Evolutionary conservation across 164 flowering plant species (phyloP).

Genomic region (Taxillus chinensis): DNA sequence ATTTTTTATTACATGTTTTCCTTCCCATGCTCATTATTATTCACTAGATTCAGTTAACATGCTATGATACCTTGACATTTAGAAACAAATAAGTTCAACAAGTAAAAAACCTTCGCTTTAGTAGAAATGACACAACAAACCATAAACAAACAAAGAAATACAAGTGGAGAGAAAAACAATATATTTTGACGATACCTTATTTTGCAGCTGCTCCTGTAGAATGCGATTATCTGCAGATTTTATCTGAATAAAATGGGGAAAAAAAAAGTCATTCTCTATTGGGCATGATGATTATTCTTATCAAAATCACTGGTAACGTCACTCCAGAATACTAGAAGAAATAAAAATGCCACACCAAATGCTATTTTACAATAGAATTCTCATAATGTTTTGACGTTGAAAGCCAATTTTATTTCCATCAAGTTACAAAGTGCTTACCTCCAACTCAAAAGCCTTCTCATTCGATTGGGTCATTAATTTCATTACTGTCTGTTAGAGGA

Average conservation of each 20-base stretch:
- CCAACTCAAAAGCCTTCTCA: slow-evolving; percentile 90
- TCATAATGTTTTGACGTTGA: neutral
- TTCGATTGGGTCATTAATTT: slow-evolving; percentile 86
- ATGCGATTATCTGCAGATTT: slow-evolving; percentile 92
- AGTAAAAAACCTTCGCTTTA: neutral
- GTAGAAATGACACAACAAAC: neutral
- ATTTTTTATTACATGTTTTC: too few species aligned
- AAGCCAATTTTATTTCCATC: neutral
- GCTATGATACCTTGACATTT: neutral
- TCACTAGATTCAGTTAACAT: too few species aligned
- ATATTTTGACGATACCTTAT: slow-evolving; percentile 41
- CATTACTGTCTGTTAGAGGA: slow-evolving; percentile 52
- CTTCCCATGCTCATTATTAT: too few species aligned
- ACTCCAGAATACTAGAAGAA: too few species aligned
- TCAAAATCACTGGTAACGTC: too few species aligned
- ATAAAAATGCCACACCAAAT: too few species aligned
- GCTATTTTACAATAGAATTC: neutral
- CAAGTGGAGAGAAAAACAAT: neutral
- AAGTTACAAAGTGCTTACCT: slow-evolving; percentile 32
- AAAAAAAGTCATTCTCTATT: neutral
- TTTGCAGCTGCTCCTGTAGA: slow-evolving; percentile 84
- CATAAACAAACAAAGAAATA: neutral
- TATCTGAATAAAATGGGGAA: slow-evolving; percentile 41
- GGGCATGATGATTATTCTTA: neutral
- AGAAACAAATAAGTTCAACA: neutral